phyloP scores from a whole-genome alignment of 2,329 filamentous ascomycete genomes.

The Hymenoscyphus repandus region DNA sequence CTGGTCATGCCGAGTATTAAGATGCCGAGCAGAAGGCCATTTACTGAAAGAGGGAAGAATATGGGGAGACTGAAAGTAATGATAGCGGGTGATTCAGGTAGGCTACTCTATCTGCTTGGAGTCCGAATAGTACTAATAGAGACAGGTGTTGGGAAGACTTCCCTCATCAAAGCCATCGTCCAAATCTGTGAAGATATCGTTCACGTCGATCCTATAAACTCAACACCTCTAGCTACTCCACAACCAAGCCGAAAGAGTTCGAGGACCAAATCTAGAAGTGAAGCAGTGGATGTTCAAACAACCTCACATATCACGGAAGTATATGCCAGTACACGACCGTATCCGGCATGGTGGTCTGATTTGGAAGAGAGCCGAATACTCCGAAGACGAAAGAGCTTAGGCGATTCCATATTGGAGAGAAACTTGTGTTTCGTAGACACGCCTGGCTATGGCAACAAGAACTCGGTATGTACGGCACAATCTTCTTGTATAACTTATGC shows the following conservation, averaged over 20 bases:
- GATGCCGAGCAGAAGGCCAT: conserved; percentile 83
- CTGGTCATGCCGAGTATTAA: conserved; percentile 97
- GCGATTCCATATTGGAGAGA: conserved; percentile 76
- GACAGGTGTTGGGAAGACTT: conserved; percentile 79
- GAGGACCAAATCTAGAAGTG: conserved; percentile 23
- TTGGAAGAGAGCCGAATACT: conserved; percentile 59
- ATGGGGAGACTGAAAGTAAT: conserved; percentile 88
- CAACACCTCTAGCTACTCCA: conserved; percentile 28
- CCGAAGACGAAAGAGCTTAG: conserved; percentile 63
- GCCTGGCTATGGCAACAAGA: conserved; percentile 53
- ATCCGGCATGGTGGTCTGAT: conserved; percentile 86
- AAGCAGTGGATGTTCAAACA: conserved; percentile 22
- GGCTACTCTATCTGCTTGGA: conserved; percentile 12
- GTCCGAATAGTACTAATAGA: conserved; percentile 13
- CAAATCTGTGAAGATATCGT: conserved; percentile 88
- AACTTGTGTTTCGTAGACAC: conserved; percentile 95
- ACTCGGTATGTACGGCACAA: conserved; percentile 40
- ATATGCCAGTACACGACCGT: conserved; percentile 75
- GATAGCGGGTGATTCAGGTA: conserved; percentile 73
- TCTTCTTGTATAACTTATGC: conserved; percentile 21
- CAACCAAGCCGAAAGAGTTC: conserved; percentile 24
- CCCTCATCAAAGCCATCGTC: conserved; percentile 80
- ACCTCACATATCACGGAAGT: conserved; percentile 56
- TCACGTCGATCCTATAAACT: conserved; percentile 64
- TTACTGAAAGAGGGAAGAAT: conserved; percentile 78